phyloP scores from a whole-genome alignment of 176 grass and related monocot genomes.

The Carex myosuroides region DNA sequence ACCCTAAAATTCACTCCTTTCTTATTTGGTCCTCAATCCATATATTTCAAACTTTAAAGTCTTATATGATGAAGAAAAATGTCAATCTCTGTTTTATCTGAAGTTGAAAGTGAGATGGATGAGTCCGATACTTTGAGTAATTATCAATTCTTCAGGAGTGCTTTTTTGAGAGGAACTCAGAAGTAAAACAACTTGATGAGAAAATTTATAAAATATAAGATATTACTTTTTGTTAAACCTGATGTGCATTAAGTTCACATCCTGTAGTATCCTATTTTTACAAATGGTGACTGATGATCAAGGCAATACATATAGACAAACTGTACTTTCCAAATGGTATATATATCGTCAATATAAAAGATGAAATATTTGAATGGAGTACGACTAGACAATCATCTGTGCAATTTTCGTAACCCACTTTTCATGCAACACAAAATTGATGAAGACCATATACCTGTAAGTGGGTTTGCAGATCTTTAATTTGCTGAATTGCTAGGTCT shows the following conservation, averaged over 20 bases:
- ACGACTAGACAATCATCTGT: neutral
- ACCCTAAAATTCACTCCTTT: neutral
- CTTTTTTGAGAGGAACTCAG: neutral
- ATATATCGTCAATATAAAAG: neutral
- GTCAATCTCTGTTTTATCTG: neutral
- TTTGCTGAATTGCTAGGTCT: slow-evolving; percentile 45
- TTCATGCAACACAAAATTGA: neutral
- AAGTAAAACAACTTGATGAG: neutral
- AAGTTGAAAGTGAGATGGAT: neutral
- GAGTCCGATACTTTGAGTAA: neutral
- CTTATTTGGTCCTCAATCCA: neutral
- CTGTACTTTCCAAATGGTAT: neutral
- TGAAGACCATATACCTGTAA: slow-evolving; percentile 32
- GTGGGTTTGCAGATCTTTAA: slow-evolving; percentile 44
- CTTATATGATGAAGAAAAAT: neutral
- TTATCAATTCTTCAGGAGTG: neutral
- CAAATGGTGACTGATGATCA: neutral
- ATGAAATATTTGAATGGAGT: neutral
- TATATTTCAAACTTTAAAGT: neutral
- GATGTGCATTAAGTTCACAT: neutral
- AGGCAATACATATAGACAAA: neutral
- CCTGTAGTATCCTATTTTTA: neutral
- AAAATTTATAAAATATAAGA: neutral
- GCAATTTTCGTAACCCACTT: neutral
- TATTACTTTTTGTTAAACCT: neutral